Percentiles rank a stretch among this genome's conserved stretches.
Evolutionary conservation across 2,329 filamentous ascomycete species (phyloP).

Genomic region (Chlorencoelia australis): DNA sequence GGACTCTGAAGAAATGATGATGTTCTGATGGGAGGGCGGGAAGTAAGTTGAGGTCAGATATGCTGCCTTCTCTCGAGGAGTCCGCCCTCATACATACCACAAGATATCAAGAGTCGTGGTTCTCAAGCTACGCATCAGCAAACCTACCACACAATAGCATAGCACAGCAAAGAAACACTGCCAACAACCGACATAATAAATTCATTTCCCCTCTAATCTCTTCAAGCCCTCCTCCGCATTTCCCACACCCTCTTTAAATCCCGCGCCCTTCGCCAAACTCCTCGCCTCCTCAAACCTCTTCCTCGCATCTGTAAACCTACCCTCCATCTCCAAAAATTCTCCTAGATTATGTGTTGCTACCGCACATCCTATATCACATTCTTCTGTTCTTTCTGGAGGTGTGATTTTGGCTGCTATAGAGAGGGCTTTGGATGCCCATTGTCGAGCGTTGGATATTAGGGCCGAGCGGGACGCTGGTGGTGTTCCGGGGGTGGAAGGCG

Average conservation of each 20-base stretch:
- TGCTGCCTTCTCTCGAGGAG: no score
- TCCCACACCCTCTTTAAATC: constrained; percentile 40
- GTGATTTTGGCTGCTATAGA: constrained; percentile 54
- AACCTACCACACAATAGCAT: no score
- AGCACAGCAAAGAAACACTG: no score
- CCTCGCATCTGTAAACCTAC: constrained; percentile 53
- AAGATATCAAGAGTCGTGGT: no score
- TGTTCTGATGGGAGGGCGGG: no score
- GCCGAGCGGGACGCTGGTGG: constrained; percentile 44
- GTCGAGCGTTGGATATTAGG: constrained; percentile 58
- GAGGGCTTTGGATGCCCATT: constrained; percentile 73
- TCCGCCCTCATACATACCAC: no score
- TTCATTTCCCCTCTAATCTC: no score
- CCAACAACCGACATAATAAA: no score
- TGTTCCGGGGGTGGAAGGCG: constrained; percentile 27
- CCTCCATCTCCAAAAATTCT: constrained; percentile 69
- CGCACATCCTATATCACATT: constrained; percentile 77
- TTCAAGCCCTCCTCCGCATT: constrained; percentile 44
- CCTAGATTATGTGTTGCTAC: constrained; percentile 80
- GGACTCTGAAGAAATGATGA: no score
- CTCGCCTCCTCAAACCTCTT: constrained; percentile 60
- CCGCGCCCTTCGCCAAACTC: constrained; percentile 45
- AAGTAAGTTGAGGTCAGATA: no score
- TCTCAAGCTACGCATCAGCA: no score
- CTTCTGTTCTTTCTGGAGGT: constrained; percentile 56